Evolutionary conservation across 208 protist species (phyloP), one percentile per base, ranked within the genome.

Genomic region (Leishmania tropica): DNA sequence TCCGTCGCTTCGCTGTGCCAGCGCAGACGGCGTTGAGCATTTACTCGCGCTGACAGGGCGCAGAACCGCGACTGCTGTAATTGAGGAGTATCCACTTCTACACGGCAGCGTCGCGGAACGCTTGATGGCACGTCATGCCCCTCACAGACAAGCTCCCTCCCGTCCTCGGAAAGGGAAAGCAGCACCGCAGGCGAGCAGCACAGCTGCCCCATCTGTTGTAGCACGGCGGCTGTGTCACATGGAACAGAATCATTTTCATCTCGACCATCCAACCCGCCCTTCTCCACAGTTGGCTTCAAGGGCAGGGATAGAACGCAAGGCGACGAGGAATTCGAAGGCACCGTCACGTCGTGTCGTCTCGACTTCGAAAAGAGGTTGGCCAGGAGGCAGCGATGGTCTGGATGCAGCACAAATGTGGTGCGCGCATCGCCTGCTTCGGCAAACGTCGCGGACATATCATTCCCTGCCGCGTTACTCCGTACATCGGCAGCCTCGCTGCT

Each of bases 321-420:
- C 28, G 10, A 31, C 19, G 42, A 17, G 35, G 15, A 5, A 28
- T 28, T 4, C 72, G 3, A 48, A 58, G 37, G n/a, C 58, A 15
- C 2, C 15, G 45, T 31, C 58, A 19, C 19, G 3, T 19, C 5
- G 8, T 19, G 24, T 35, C 0, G 42, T 31, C 42, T 45, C 19
- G 60, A 5, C 60, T 58, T 64, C 0, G 40, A 28, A 67, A 70
- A 79, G 8, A 79, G 40, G 62, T 71, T 72, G 31, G 13, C 76
- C 24, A 79, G 35, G 64, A 79, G 76, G 42, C 76, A 79, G 47
- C 42, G 62, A 51, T 79, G 58, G 21, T 5, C 53, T 35, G 74
- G 54, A 0, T 31, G 72, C 17, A 48, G 3, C 15, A 24, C 5
- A 10, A 6, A 35, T 40, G 31, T 24, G 2, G 48, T 21, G 24